phyloP scores from a whole-genome alignment of 495 filamentous ascomycete genomes.

The Neohortaea acidophila region DNA sequence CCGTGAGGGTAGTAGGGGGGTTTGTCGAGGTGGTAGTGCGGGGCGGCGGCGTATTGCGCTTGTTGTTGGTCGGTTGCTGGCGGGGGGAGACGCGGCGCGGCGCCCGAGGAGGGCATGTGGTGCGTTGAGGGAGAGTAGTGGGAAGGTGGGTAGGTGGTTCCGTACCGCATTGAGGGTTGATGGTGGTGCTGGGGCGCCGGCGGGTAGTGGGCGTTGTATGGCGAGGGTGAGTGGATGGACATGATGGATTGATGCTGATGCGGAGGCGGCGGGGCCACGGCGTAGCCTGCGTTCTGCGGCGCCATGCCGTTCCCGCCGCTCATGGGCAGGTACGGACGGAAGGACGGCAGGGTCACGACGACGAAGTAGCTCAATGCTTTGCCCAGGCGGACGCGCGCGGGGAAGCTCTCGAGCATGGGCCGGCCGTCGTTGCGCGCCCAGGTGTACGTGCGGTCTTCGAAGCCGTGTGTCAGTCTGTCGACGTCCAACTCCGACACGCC shows the following conservation, averaged over 20 bases:
- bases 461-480: conserved; percentile 10
- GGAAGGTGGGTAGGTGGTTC: neutral
- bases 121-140: no score
- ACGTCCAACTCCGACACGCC: conserved; percentile 13
- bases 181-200: conserved; percentile 2
- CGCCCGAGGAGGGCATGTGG: no score
- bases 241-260: no score
- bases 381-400: conserved; percentile 11
- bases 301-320: neutral
- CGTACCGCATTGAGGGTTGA: conserved; percentile 1
- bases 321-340: conserved; percentile 9
- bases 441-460: conserved; percentile 10
- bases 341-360: conserved; percentile 13
- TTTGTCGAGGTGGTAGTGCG: no score
- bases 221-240: no score
- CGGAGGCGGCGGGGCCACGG: no score
- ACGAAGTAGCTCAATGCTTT: conserved; percentile 16
- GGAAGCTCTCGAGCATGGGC: conserved; percentile 4
- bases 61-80: no score
- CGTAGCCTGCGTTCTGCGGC: neutral
- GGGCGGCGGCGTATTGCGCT: no score
- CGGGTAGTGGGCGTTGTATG: neutral
- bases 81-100: no score
- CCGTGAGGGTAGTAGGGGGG: no score
- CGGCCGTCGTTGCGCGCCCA: conserved; percentile 7